Conservation (phyloP, 1,139 yeast species). For the Diutina scorzettiae region DNA sequence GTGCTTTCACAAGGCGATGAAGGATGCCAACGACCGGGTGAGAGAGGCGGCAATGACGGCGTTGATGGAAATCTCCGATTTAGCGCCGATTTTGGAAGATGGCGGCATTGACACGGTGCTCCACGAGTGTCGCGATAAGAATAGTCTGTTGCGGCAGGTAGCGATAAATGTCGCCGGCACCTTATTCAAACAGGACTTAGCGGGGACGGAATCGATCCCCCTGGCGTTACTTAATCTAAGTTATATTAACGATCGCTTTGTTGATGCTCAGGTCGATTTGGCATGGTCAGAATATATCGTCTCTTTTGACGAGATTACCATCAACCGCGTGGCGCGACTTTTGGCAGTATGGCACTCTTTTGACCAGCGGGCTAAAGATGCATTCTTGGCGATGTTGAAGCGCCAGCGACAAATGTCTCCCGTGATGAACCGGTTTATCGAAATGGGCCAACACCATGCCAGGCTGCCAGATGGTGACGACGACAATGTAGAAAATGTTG, state of each 20-base stretch:
- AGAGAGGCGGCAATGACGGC: not conserved
- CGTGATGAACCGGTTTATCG: not conserved
- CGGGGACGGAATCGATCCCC: conserved; percentile 35
- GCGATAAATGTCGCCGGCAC: conserved; percentile 46
- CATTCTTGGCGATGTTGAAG: not conserved
- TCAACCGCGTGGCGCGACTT: conserved; percentile 40
- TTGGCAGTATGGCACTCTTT: not conserved
- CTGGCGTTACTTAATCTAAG: conserved; percentile 52
- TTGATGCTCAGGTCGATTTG: conserved; percentile 59
- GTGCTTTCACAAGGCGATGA: not conserved
- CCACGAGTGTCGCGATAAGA: conserved; percentile 61
- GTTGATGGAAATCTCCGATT: not conserved
- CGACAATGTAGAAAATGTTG: not conserved
- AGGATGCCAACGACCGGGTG: not conserved
- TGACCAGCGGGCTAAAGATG: not conserved
- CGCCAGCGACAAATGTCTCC: not conserved
- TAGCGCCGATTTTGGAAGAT: not conserved
- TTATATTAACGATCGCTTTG: conserved; percentile 61
- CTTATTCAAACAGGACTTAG: conserved; percentile 25
- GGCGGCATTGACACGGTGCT: conserved; percentile 26
- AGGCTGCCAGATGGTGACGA: not conserved
- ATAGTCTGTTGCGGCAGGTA: conserved; percentile 49
- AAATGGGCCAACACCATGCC: not conserved
- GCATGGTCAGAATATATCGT: conserved; percentile 48
- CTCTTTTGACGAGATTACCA: conserved; percentile 38